Base-by-base conservation (phyloP, 2,329 filamentous ascomycete species). In the Aspergillus glaucus region DNA sequence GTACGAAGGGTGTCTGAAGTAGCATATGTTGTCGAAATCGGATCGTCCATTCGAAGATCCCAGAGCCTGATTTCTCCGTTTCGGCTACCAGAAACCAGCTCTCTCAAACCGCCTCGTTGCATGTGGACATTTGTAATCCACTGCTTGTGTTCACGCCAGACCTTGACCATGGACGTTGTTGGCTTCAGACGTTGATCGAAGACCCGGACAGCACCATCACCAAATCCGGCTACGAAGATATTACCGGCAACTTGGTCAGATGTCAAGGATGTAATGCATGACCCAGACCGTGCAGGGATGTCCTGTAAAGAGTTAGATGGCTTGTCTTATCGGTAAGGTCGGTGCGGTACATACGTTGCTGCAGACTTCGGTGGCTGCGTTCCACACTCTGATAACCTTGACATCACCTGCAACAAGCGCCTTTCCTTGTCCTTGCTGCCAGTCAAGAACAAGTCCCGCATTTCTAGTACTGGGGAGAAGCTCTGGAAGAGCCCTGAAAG, bases 241-340 rank as follows among this genome's bases (percentile, higher is more conserved):
- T 96, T 91, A 40, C 93, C 93, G 46, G 94, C 95, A 70, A 98
- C 95, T 76, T 97, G 93, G 68, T 98, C 93, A 14, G 90, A 95
- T 2, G 93, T 97, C 54, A 98, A 74, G 7, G 90, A 94, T 4
- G 93, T 98, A 53, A 98, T 93, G 67, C 92, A 97, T 14, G 90
- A 95, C 30, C 90, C 90, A 0, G 92, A 96, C 30, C 93, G 85
- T 9, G 93, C 93, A 30, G 91, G 90, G 46, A 98, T 96, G 64
- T 98, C 93, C 75, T 80, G 47, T 45, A 4, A 50, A 49, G 44
- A 41, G 46, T 53, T 47, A 51, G 39, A 22, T 17, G 4, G 9
- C 7, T 24, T 7, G 8, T 10, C n/a, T n/a, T 9, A 26, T 6
- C 19, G 22, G 24, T 10, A 15, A 51, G 28, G n/a, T 7, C 14